These are phyloP conservation scores for Knoxdaviesia capensis DNA, from an alignment of 2,329 filamentous ascomycete genomes.

Conservation along the genomic window DNA sequence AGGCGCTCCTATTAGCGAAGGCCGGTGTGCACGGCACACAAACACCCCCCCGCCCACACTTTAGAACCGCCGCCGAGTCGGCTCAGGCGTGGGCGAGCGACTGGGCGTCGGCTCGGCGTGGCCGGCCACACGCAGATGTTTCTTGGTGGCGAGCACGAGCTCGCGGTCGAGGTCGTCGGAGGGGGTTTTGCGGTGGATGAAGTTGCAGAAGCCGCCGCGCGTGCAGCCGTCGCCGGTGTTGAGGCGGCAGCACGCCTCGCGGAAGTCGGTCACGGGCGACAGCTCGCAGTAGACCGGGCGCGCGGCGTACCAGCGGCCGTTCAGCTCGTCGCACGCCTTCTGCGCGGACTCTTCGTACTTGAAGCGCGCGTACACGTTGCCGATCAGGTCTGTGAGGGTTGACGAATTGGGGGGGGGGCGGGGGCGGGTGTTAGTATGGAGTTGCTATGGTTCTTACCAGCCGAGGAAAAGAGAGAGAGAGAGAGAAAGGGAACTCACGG, in stretches of 20 bases:
- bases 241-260: conserved; percentile 88
- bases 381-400: conserved; percentile 54
- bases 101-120: conserved; percentile 65
- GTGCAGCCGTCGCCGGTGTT: conserved; percentile 94
- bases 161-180: conserved; percentile 75
- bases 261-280: conserved; percentile 89
- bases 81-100: conserved; percentile 73
- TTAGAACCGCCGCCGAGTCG: conserved; percentile 51
- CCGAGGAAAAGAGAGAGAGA: neutral
- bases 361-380: conserved; percentile 98
- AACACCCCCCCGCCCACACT: neutral
- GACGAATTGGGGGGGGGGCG: too few species aligned
- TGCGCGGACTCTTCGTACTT: conserved; percentile 98
- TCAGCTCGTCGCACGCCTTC: conserved; percentile 81
- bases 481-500: conserved; percentile 31
- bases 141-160: conserved; percentile 75
- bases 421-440: conserved; percentile 8
- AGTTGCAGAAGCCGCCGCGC: conserved; percentile 94
- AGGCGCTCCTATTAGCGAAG: neutral
- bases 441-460: neutral
- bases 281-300: conserved; percentile 97
- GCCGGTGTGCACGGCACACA: too few species aligned
- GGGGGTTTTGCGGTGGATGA: conserved; percentile 96
- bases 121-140: conserved; percentile 77
- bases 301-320: conserved; percentile 90